Evolutionary conservation across 495 filamentous ascomycete species (phyloP).

Genomic region (Penicillium atrosanguineum): DNA sequence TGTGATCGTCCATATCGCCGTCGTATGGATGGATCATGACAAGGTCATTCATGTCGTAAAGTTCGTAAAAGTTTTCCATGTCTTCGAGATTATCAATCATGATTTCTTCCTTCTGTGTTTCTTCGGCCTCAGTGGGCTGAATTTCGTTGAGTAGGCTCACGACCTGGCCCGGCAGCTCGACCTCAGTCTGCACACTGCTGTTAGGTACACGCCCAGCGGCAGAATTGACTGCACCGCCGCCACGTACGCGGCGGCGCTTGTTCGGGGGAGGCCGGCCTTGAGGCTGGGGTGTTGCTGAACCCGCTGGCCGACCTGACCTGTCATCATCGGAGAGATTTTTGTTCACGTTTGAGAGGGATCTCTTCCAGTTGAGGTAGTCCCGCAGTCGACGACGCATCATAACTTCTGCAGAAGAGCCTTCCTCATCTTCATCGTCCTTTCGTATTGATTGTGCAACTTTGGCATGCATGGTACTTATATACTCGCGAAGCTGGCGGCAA

Average conservation of each 20-base stretch:
- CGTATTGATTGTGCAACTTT: conserved; percentile 42
- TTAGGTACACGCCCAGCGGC: conserved; percentile 56
- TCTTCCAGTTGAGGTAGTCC: conserved; percentile 90
- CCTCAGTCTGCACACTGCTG: conserved; percentile 71
- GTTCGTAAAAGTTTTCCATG: conserved; percentile 86
- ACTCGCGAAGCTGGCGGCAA: conserved; percentile 87
- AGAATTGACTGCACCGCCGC: conserved; percentile 61
- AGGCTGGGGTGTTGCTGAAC: conserved; percentile 29
- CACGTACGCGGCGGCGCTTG: conserved; percentile 86
- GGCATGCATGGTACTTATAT: conserved; percentile 87
- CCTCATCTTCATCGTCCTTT: conserved; percentile 36
- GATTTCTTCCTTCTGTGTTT: conserved; percentile 68
- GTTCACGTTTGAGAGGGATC: conserved; percentile 82
- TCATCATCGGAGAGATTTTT: conserved; percentile 56
- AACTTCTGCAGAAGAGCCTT: conserved; percentile 70
- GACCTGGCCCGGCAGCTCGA: conserved; percentile 77
- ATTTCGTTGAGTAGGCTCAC: conserved; percentile 64
- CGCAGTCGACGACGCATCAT: conserved; percentile 88
- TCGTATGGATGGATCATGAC: conserved; percentile 90
- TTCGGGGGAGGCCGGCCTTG: conserved; percentile 71
- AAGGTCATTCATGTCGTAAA: conserved; percentile 89
- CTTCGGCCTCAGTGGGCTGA: conserved; percentile 62
- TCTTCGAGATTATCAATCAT: conserved; percentile 80
- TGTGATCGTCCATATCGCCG: conserved; percentile 93
- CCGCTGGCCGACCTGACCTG: conserved; percentile 13